Base-by-base conservation (phyloP, 139 green algal species). In the Astrephomene gubernaculifera region DNA sequence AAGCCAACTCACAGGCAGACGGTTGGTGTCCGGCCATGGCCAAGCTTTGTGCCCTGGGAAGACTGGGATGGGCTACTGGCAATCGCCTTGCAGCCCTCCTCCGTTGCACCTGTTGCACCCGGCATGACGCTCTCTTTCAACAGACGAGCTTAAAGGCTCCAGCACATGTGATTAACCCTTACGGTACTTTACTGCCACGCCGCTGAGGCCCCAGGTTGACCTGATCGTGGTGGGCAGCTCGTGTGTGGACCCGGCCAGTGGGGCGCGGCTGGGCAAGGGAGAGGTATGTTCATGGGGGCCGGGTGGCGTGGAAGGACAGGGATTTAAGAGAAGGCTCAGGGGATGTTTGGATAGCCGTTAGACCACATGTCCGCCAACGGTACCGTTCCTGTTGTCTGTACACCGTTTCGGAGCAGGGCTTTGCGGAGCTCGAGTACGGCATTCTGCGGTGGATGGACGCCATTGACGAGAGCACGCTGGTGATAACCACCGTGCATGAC, bases 351-450 rank as follows among this genome's bases (percentile, higher is more conserved):
- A n/a, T n/a, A n/a, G n/a, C n/a, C n/a, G n/a, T n/a, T n/a, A n/a
- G n/a, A n/a, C n/a, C n/a, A n/a, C n/a, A n/a, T n/a, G n/a, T n/a
- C n/a, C n/a, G n/a, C n/a, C n/a, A n/a, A n/a, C n/a, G n/a, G n/a
- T n/a, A n/a, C n/a, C n/a, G n/a, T n/a, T n/a, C n/a, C n/a, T n/a
- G n/a, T n/a, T n/a, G n/a, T n/a, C n/a, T n/a, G n/a, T n/a, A n/a
- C n/a, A n/a, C n/a, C n/a, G n/a, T 57, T 57, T 12, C 49, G 12
- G 2, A 63, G 38, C 87, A 95, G 87, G 94, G 94, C 29, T 97
- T 97, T 90, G 94, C 94, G 3, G 94, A 97, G 89, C 86, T 97
- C 31, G 94, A 97, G 89, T 97, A 96, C 71, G 94, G 93, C 65
- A 94, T 97, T 27, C 86, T 97, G 68, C 53, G 89, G 2, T 95